Base-by-base conservation (phyloP, 2,329 filamentous ascomycete species). In the Fusarium armeniacum region DNA sequence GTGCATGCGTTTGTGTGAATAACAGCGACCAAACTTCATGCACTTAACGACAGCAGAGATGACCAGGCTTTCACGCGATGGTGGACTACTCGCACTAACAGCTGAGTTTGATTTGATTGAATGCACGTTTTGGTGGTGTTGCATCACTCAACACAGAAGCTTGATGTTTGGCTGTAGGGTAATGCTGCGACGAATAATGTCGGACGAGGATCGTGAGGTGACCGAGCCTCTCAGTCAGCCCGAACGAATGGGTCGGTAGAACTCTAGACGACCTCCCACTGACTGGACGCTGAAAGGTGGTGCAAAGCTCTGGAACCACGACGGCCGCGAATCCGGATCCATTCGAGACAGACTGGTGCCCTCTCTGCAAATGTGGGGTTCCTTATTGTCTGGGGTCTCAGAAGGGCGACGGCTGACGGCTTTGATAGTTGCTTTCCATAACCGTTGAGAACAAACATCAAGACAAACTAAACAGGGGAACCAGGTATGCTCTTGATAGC, bases 281-380 rank as follows among this genome's bases (percentile, higher is more conserved):
- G 41, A 47, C 50, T 51, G 58, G 52, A 46, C 54, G 46, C 45
- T 54, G 58, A 24, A 70, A 45, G 50, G 61, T 70, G 62, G 47
- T 68, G 56, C 38, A 67, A 70, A 60, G 59, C 67, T 70, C 67
- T 71, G 67, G 60, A 71, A 59, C 68, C 68, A 41, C 26, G 67
- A 62, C 68, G 50, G 68, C 56, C 57, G 64, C 49, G 67, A 47
- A 49, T 51, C 67, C 63, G 54, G 58, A 58, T 67, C 38, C 43
- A 70, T 56, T 70, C 58, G 58, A 71, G 52, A 69, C 62, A 53
- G 57, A 46, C 38, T 60, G 56, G 53, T 69, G 46, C 68, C 50
- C 52, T 46, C 53, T 67, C 43, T 53, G 36, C 12, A 44, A 61
- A 40, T 66, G 62, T 66, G 62, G 67, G 59, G 67, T 64, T 47